Evolutionary conservation across 2,329 filamentous ascomycete species (phyloP), one percentile per base, ranked within the genome.

Genomic region (Diaporthe sp.): DNA sequence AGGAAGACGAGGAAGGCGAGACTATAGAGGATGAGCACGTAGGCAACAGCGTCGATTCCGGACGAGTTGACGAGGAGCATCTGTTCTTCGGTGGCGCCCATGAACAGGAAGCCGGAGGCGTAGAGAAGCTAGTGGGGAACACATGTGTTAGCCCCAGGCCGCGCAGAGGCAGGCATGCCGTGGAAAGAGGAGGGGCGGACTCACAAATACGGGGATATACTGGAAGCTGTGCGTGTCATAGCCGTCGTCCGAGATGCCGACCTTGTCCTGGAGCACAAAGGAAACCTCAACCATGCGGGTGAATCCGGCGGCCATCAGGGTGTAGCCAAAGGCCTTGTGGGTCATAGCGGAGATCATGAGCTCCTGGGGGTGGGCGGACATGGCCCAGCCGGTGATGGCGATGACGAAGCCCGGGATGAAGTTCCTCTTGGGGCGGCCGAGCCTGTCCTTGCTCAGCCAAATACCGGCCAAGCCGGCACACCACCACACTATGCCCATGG

Each of bases 401-500:
- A 99, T 94, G 75, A 99, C 95, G 78, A 98, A 94, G 17, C 92
- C 96, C 0, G 97, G 97, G 73, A 99, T 92, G 77, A 99, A 92
- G 85, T 99, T 99, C 79, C 97, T 91, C 88, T 96, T 95, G 12
- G 97, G 96, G 57, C 92, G 89, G 71, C 97, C 96, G 78, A 96
- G 92, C 74, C 95, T 92, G 82, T 93, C 95, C 77, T 92, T 91
- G 83, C 95, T 98, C 53, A 99, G 88, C 97, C 96, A 99, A 71
- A 99, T 90, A 57, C 97, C 97, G 15, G 96, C 90, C 42, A 99
- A 87, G 34, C 97, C 97, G 10, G 97, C 96, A 80, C 92, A 94
- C 96, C 96, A 99, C 97, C 97, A 99, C 71, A 99, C 92, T 77
- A 99, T 92, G n/a, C 97, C 97, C 96, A 99, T 98, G n/a, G 94